phyloP scores from a whole-genome alignment of 129 eudicot species.

The Escallonia herrerae region DNA sequence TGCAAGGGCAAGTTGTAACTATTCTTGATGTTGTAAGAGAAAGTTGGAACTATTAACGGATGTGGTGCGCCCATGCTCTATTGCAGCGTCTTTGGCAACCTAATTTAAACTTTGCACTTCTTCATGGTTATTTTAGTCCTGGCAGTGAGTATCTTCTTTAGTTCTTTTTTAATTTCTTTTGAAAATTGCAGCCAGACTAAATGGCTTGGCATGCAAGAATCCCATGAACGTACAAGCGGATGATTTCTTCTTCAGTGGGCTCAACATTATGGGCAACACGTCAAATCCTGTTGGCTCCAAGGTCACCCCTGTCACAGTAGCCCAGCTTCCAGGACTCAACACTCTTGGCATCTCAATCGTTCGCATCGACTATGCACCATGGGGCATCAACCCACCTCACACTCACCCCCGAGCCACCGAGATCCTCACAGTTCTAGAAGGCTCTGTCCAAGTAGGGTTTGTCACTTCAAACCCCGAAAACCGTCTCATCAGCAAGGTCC shows the following conservation, averaged over 20 bases:
- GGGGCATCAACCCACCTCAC: background rate
- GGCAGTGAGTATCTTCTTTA: no score
- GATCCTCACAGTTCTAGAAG: background rate
- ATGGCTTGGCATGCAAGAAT: background rate
- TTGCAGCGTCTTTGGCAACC: no score
- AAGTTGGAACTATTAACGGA: no score
- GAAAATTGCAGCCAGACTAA: background rate
- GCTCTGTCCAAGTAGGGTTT: background rate
- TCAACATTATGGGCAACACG: background rate
- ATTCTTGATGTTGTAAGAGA: no score
- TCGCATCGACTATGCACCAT: background rate
- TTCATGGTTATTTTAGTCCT: no score
- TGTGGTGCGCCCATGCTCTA: no score
- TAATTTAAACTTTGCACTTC: no score
- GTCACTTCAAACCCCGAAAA: background rate
- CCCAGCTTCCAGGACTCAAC: background rate
- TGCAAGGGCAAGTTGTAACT: no score
- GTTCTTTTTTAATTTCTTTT: background rate
- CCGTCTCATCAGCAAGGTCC: background rate
- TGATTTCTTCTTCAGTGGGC: background rate
- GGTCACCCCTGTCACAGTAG: background rate
- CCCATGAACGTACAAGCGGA: background rate
- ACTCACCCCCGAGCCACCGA: background rate
- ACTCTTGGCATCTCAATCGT: constrained; percentile 1
- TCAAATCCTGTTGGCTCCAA: background rate